phyloP scores from a whole-genome alignment of 1,139 yeast species.

The Saccharomyces uvarum region DNA sequence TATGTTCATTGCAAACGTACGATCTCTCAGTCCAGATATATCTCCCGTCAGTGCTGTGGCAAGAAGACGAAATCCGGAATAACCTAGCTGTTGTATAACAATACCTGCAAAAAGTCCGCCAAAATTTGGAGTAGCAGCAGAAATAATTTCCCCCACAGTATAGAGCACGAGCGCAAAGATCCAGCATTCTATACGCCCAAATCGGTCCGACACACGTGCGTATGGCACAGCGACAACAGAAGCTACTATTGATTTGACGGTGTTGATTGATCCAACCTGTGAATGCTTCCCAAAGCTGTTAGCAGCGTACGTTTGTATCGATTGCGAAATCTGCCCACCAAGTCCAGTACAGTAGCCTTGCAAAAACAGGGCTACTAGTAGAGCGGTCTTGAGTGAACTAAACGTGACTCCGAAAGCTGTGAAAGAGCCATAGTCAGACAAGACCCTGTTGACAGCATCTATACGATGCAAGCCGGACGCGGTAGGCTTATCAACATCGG shows the following conservation, averaged over 20 bases:
- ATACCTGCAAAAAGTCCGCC: background rate
- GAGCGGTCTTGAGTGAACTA: background rate
- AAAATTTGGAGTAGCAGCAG: background rate
- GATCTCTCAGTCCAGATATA: background rate
- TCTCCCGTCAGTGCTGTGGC: background rate
- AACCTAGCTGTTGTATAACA: background rate
- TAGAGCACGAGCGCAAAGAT: background rate
- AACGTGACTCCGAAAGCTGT: conserved; percentile 1
- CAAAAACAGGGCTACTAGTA: background rate
- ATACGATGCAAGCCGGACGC: background rate
- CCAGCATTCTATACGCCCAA: background rate
- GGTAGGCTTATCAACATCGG: background rate
- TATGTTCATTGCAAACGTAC: background rate
- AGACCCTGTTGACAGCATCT: background rate
- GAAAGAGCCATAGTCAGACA: conserved; percentile 1
- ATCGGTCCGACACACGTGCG: background rate
- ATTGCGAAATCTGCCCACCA: background rate
- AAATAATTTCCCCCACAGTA: background rate
- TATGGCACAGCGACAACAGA: background rate
- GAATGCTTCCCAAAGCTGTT: background rate
- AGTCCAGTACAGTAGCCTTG: background rate
- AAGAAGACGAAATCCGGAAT: background rate
- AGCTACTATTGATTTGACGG: background rate
- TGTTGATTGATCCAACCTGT: background rate
- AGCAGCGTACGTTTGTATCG: background rate